Percentiles rank a stretch among this genome's conserved stretches.
phyloP scores from a whole-genome alignment of 441 rosid genomes.

The Raphanus hybrid region DNA sequence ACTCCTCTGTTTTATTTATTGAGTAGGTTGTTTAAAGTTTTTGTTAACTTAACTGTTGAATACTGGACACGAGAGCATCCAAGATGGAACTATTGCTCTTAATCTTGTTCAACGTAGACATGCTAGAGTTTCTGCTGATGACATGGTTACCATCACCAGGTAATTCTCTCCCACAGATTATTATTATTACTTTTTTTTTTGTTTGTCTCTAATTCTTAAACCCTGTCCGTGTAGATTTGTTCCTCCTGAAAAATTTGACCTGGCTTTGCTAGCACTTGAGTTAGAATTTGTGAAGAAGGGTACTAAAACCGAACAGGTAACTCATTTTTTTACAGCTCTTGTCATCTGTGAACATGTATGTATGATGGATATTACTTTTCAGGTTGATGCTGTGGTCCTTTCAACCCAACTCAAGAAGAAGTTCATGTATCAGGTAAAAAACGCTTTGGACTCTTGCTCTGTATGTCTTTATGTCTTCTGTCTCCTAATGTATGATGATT shows the following conservation, averaged over 20 bases:
- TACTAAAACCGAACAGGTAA: constrained; percentile 74
- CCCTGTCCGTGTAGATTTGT: constrained; percentile 50
- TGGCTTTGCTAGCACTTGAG: constrained; percentile 71
- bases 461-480: neutral
- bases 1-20: neutral
- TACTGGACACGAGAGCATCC: constrained; percentile 64
- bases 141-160: constrained; percentile 58
- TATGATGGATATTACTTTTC: constrained; percentile 14
- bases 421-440: constrained; percentile 64
- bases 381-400: constrained; percentile 80
- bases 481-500: neutral
- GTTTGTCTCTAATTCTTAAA: neutral
- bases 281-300: constrained; percentile 88
- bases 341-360: neutral
- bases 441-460: neutral
- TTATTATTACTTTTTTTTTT: neutral
- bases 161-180: constrained; percentile 13
- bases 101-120: constrained; percentile 81
- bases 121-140: constrained; percentile 45
- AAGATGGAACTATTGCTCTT: constrained; percentile 59
- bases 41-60: constrained; percentile 45
- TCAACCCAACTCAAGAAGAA: constrained; percentile 71
- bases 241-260: constrained; percentile 69
- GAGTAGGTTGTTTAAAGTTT: constrained; percentile 17
- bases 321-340: neutral